Percentiles rank a stretch among this genome's conserved stretches.
Evolutionary conservation across 805 yeast species (phyloP).

Genomic region (Blastobotrys peoriensis): DNA sequence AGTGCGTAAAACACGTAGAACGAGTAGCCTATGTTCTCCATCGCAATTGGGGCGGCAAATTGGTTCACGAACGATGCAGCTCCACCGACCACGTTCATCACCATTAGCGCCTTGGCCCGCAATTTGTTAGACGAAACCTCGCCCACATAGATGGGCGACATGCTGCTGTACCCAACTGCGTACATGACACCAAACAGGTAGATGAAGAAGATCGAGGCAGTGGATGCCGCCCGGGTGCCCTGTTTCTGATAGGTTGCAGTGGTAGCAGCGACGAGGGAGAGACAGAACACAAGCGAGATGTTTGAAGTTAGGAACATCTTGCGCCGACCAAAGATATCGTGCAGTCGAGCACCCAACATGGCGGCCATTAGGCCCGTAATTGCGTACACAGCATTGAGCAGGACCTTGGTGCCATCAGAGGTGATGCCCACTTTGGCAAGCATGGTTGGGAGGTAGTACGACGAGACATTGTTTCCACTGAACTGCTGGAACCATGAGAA

Average conservation of each 20-base stretch:
- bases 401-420: conserved; percentile 1
- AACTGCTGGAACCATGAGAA: too few relatives aligned
- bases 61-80: conserved; percentile 21
- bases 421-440: conserved; percentile 9
- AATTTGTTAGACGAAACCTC: conserved; percentile 24
- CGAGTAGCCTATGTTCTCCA: conserved; percentile 30
- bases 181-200: conserved; percentile 11
- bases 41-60: conserved; percentile 23
- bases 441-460: conserved; percentile 13
- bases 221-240: conserved; percentile 20
- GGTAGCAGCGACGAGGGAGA: conserved; percentile 24
- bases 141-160: too few relatives aligned
- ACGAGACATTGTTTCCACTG: conserved; percentile 10
- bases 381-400: conserved; percentile 9
- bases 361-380: conserved; percentile 14
- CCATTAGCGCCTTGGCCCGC: conserved; percentile 25
- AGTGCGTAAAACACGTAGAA: conserved; percentile 30
- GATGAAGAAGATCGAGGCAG: conserved; percentile 14
- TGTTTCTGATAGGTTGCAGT: conserved; percentile 23
- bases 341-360: conserved; percentile 20
- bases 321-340: conserved; percentile 27
- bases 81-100: conserved; percentile 6
- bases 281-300: conserved; percentile 19
- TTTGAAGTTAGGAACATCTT: conserved; percentile 24
- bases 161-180: conserved; percentile 30